phyloP scores from a whole-genome alignment of 306 rosid genomes.

The Vigna angularis region DNA sequence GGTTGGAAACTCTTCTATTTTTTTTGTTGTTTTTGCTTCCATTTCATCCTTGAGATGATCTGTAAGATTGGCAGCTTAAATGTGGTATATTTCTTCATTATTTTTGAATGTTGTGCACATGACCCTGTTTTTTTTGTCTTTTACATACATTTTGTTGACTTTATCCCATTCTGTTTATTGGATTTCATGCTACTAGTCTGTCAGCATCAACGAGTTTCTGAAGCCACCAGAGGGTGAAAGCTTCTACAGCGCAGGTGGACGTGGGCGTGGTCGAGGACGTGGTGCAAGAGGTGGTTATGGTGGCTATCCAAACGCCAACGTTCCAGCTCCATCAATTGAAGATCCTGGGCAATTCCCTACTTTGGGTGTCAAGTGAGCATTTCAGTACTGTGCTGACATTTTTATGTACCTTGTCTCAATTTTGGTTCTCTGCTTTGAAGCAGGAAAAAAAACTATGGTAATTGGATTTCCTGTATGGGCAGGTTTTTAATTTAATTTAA shows the following conservation, averaged over 20 bases:
- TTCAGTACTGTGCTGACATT: slow-evolving; percentile 37
- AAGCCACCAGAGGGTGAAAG: slow-evolving; percentile 74
- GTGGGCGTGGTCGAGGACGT: slow-evolving; percentile 65
- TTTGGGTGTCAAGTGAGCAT: slow-evolving; percentile 71
- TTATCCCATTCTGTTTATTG: not conserved
- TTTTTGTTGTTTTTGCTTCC: not conserved
- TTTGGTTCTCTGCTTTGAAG: slow-evolving; percentile 51
- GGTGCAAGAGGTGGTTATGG: slow-evolving; percentile 71
- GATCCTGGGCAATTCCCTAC: slow-evolving; percentile 78
- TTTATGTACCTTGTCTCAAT: slow-evolving; percentile 36
- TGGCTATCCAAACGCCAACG: slow-evolving; percentile 45
- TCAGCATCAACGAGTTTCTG: slow-evolving; percentile 79
- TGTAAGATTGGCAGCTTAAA: slow-evolving; percentile 1
- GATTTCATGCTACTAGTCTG: slow-evolving; percentile 53
- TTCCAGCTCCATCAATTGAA: slow-evolving; percentile 65
- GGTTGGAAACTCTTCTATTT: not conserved
- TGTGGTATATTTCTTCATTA: not conserved
- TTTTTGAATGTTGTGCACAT: not conserved
- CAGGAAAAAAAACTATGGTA: slow-evolving; percentile 56
- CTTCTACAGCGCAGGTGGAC: slow-evolving; percentile 60
- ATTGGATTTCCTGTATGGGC: slow-evolving; percentile 55
- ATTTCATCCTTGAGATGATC: not conserved
- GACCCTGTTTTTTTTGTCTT: not conserved
- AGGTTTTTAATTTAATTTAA: slow-evolving; percentile 19
- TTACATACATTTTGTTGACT: not conserved